Percentiles rank a stretch among this genome's conserved stretches.
Conservation (phyloP, 345 rosid species). For the Combretum micranthum region DNA sequence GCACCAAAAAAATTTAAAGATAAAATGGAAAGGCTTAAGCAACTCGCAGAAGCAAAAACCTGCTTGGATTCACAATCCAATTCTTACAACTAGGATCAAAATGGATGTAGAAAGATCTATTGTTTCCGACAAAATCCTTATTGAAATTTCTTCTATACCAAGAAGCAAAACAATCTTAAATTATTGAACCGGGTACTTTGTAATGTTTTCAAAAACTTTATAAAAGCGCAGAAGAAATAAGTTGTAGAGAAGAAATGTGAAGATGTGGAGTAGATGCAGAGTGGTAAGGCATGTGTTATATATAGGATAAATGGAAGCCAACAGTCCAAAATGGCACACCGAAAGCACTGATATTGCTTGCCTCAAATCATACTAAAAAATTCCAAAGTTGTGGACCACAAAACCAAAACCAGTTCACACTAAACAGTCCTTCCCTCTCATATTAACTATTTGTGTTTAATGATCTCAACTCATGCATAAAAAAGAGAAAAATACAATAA, state of each 20-base stretch:
- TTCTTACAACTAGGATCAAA: background rate
- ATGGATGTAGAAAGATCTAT: no score
- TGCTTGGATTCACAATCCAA: background rate
- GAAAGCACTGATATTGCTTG: conserved; percentile 55
- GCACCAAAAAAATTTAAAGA: background rate
- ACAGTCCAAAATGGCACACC: conserved; percentile 36
- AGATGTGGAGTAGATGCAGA: conserved; percentile 27
- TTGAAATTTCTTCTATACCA: no score
- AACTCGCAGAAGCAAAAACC: conserved; percentile 19
- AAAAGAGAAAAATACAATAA: background rate
- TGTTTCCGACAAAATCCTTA: no score
- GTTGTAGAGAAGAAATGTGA: background rate
- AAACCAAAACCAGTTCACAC: conserved; percentile 42
- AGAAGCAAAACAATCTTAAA: no score
- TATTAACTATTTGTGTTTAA: no score
- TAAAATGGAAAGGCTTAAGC: background rate
- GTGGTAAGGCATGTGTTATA: conserved; percentile 15
- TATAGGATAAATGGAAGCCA: conserved; percentile 15
- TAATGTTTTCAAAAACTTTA: no score
- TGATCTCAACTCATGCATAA: no score
- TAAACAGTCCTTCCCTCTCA: conserved; percentile 31
- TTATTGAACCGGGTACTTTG: no score
- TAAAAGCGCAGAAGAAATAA: background rate
- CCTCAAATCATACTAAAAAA: conserved; percentile 33
- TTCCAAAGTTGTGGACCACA: conserved; percentile 59